phyloP scores from a whole-genome alignment of 73 alveolate species.

The Vitrella brassicaformis region DNA sequence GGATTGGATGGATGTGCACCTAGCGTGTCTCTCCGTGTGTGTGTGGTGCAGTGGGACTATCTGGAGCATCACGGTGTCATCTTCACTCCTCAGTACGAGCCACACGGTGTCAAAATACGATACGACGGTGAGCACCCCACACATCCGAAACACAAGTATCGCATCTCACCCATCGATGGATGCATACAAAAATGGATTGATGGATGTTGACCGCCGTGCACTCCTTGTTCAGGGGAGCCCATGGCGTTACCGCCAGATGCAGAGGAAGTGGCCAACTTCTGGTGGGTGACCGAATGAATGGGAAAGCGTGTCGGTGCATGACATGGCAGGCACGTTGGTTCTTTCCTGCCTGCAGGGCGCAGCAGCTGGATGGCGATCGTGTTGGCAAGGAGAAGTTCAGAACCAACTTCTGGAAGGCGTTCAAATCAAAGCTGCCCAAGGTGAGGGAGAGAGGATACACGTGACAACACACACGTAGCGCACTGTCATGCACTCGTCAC shows the following conservation, averaged over 20 bases:
- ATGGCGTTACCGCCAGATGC: constrained; percentile 68
- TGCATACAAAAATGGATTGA: not conserved
- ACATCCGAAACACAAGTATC: too few species aligned
- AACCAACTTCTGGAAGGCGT: constrained; percentile 69
- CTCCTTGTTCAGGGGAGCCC: constrained; percentile 14
- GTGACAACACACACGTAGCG: too few species aligned
- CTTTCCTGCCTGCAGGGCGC: too few species aligned
- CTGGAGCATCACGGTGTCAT: constrained; percentile 92
- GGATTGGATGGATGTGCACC: too few species aligned
- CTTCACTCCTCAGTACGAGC: constrained; percentile 72
- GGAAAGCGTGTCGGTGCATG: too few species aligned
- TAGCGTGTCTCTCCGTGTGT: too few species aligned
- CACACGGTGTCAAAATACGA: constrained; percentile 69
- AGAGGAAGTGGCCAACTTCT: not conserved
- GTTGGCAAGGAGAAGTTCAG: constrained; percentile 61
- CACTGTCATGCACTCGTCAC: not conserved
- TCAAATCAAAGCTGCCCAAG: constrained; percentile 46
- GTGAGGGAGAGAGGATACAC: too few species aligned
- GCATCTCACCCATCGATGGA: too few species aligned
- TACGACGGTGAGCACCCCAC: constrained; percentile 68
- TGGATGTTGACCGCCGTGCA: constrained; percentile 3
- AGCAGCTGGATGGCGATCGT: constrained; percentile 71
- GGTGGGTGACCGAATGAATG: too few species aligned
- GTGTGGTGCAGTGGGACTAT: constrained; percentile 79
- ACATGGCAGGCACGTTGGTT: too few species aligned